A percentile compares a stretch with the other conserved stretches of the same genome.
These are phyloP conservation scores for Lentinula sp. DNA, from an alignment of 768 basidiomycete genomes.

Conservation along the genomic window DNA sequence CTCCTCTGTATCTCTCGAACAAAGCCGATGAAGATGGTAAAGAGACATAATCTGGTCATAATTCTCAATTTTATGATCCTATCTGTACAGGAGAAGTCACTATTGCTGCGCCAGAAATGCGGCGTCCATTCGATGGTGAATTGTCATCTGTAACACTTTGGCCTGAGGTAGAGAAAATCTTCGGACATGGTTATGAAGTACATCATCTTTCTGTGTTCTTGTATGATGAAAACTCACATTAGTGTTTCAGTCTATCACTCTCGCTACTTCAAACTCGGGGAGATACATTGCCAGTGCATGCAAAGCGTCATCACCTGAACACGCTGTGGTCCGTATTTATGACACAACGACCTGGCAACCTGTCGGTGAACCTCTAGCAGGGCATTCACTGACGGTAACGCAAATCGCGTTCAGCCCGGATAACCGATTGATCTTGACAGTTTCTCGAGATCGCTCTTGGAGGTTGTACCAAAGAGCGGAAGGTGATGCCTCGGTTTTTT, in stretches of 20 bases:
- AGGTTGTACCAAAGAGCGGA: slow-evolving; percentile 56
- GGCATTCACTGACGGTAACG: slow-evolving; percentile 88
- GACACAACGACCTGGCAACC: slow-evolving; percentile 65
- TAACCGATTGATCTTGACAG: slow-evolving; percentile 72
- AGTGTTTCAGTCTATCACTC: slow-evolving; percentile 60
- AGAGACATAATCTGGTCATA: slow-evolving; percentile 8
- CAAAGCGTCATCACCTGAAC: slow-evolving; percentile 80
- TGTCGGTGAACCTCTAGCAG: slow-evolving; percentile 66
- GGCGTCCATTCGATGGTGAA: slow-evolving; percentile 86
- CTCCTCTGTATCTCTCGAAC: slow-evolving; percentile 91
- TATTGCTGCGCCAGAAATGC: slow-evolving; percentile 9
- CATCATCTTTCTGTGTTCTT: slow-evolving; percentile 6
- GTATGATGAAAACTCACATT: neutral
- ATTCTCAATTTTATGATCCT: neutral
- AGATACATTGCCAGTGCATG: slow-evolving; percentile 83
- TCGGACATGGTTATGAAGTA: slow-evolving; percentile 97
- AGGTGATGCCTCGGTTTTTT: slow-evolving; percentile 25
- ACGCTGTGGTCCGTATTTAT: slow-evolving; percentile 84
- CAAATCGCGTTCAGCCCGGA: slow-evolving; percentile 86
- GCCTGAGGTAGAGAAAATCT: slow-evolving; percentile 96
- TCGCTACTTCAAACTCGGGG: slow-evolving; percentile 68
- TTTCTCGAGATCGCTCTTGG: slow-evolving; percentile 93
- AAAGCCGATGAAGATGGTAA: slow-evolving; percentile 76
- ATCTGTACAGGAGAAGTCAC: slow-evolving; percentile 3
- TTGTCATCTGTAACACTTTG: slow-evolving; percentile 83